phyloP scores from a whole-genome alignment of 2,329 filamentous ascomycete species.

The Colletotrichum scovillei region DNA sequence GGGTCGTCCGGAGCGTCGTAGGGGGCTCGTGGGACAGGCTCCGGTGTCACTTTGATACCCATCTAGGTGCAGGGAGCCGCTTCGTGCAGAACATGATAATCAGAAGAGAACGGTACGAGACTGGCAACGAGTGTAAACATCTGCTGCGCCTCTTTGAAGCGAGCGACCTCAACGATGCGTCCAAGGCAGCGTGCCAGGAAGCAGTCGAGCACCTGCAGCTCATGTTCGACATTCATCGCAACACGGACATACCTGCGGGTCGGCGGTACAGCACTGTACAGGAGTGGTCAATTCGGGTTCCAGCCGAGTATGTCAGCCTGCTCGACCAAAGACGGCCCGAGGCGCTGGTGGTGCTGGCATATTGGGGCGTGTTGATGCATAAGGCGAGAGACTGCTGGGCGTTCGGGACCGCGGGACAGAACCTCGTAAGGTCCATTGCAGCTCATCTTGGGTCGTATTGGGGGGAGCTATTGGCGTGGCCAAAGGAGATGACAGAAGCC shows the following conservation, averaged over 20 bases:
- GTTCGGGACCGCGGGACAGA: conserved; percentile 44
- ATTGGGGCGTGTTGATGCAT: conserved; percentile 56
- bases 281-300: conserved; percentile 49
- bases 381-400: conserved; percentile 47
- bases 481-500: not conserved
- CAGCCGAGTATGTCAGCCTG: conserved; percentile 47
- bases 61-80: conserved; percentile 2
- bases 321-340: conserved; percentile 50
- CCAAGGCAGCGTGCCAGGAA: conserved; percentile 36
- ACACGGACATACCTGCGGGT: not conserved
- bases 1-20: conserved; percentile 54
- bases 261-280: conserved; percentile 40
- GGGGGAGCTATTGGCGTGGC: conserved; percentile 42
- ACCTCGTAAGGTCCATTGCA: conserved; percentile 41
- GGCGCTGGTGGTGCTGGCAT: conserved; percentile 51
- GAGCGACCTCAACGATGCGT: conserved; percentile 30
- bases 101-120: not conserved
- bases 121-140: conserved; percentile 41
- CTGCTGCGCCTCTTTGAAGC: conserved; percentile 38
- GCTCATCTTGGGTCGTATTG: conserved; percentile 45
- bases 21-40: conserved; percentile 8
- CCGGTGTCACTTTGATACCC: not conserved
- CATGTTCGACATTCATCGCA: conserved; percentile 41
- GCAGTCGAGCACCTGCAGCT: conserved; percentile 45
- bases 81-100: conserved; percentile 3